Evolutionary conservation across 2,329 filamentous ascomycete species (phyloP), one percentile per base, ranked within the genome.

Genomic region (Paraphaeosphaeria minitans): DNA sequence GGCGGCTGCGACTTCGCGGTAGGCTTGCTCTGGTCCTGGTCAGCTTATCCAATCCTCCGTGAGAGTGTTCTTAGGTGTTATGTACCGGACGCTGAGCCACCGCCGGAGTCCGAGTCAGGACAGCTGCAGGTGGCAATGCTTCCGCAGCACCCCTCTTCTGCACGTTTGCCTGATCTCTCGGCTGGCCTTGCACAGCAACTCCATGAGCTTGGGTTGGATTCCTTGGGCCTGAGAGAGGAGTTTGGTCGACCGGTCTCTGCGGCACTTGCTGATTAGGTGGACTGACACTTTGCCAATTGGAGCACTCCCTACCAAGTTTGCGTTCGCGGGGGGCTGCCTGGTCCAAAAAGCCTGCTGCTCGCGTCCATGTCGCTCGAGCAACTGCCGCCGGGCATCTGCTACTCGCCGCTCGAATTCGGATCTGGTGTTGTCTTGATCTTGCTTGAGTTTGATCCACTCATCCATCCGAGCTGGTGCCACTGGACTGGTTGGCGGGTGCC

Each of bases 271-370:
- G 45, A 6, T 14, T 4, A 7, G 21, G 7, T n/a, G 16, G 14
- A n/a, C 14, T 6, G 3, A 14, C 35, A 13, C 9, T 2, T 1
- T 27, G 33, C n/a, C 8, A 41, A n/a, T 39, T 21, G 50, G 27
- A 42, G 21, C n/a, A n/a, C n/a, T n/a, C n/a, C n/a, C n/a, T n/a
- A n/a, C n/a, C n/a, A n/a, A n/a, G n/a, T n/a, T n/a, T n/a, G n/a
- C n/a, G n/a, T n/a, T n/a, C n/a, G n/a, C n/a, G n/a, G n/a, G 31
- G 33, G 37, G 45, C 16, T 29, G 29, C 6, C 12, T 37, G 1
- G 21, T 57, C 62, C 60, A 61, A 33, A 67, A 61, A 0, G 54
- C 39, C 1, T 51, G 21, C 31, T 66, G 56, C 42, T 65, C 63
- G 9, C 35, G 24, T 6, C 22, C 12, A 16, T 67, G 63, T 4